Percentiles rank a stretch among this genome's conserved stretches.
phyloP scores from a whole-genome alignment of 345 rosid genomes.

The Heritiera fomes region DNA sequence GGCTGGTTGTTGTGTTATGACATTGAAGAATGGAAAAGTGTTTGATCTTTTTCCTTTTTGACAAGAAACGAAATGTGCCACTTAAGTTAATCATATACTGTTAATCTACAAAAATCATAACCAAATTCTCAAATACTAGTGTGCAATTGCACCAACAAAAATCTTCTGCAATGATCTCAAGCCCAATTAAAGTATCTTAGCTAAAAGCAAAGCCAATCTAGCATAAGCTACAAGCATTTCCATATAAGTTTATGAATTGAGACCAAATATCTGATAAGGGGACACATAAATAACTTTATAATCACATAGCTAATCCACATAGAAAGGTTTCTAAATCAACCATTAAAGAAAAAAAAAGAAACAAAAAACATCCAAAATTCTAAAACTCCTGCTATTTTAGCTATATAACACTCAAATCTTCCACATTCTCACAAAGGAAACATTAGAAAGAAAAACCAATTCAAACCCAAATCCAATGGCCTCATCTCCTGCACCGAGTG shows the following conservation, averaged over 20 bases:
- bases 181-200: background rate
- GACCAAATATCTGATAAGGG: background rate
- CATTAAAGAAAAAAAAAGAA: background rate
- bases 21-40: background rate
- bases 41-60: background rate
- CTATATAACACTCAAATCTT: background rate
- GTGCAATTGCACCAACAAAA: background rate
- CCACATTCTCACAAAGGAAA: slow-evolving; percentile 14
- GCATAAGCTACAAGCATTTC: background rate
- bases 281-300: background rate
- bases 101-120: background rate
- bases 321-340: background rate
- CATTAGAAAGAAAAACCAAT: background rate
- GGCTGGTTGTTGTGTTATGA: background rate
- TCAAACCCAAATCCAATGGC: slow-evolving; percentile 3
- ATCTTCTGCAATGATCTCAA: background rate
- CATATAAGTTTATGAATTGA: background rate
- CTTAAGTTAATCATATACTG: background rate
- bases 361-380: background rate
- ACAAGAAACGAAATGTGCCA: background rate
- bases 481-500: slow-evolving; percentile 75
- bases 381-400: background rate
- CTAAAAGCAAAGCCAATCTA: background rate
- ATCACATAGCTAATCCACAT: slow-evolving; percentile 16
- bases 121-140: background rate